A percentile compares a stretch with the other conserved stretches of the same genome.
phyloP scores from a whole-genome alignment of 2,329 filamentous ascomycete genomes.

The Cordyceps farinosa region DNA sequence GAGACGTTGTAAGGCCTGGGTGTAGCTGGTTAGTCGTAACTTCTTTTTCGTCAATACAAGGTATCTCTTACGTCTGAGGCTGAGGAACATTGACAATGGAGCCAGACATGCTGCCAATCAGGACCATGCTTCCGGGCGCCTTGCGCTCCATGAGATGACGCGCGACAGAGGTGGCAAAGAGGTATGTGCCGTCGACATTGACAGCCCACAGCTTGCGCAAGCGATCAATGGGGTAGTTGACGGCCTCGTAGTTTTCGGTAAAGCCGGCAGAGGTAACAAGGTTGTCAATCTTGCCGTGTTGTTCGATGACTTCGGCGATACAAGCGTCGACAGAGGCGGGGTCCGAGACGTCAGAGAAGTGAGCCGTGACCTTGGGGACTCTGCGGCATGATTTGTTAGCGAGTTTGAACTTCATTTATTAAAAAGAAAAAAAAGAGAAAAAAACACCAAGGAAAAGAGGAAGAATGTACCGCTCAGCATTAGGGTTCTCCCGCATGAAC shows the following conservation, averaged over 20 bases:
- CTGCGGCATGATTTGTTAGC: conserved; percentile 38
- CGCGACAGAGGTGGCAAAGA: conserved; percentile 80
- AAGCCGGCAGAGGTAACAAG: conserved; percentile 96
- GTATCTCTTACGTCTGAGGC: conserved; percentile 64
- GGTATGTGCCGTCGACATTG: conserved; percentile 88
- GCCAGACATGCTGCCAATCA: conserved; percentile 95
- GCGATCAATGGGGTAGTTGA: conserved; percentile 84
- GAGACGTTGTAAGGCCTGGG: conserved; percentile 79
- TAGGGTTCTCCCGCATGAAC: conserved; percentile 77
- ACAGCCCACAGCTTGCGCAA: conserved; percentile 93
- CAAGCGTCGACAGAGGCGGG: conserved; percentile 73
- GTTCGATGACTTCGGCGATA: conserved; percentile 55
- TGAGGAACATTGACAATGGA: conserved; percentile 93
- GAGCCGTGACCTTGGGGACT: conserved; percentile 79
- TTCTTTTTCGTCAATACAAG: neutral
- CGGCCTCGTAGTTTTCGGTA: conserved; percentile 91
- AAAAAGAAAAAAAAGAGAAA: too few relatives aligned
- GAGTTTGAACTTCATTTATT: neutral
- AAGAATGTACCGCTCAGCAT: conserved; percentile 56
- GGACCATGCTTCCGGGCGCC: conserved; percentile 77
- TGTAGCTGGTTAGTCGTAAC: conserved; percentile 17
- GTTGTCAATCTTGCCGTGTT: conserved; percentile 80
- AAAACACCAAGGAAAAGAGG: neutral
- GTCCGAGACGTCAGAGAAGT: conserved; percentile 83
- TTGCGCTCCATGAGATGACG: conserved; percentile 85